Base-by-base conservation (phyloP, 2,329 filamentous ascomycete genomes). In the Diaporthe humulicola region DNA sequence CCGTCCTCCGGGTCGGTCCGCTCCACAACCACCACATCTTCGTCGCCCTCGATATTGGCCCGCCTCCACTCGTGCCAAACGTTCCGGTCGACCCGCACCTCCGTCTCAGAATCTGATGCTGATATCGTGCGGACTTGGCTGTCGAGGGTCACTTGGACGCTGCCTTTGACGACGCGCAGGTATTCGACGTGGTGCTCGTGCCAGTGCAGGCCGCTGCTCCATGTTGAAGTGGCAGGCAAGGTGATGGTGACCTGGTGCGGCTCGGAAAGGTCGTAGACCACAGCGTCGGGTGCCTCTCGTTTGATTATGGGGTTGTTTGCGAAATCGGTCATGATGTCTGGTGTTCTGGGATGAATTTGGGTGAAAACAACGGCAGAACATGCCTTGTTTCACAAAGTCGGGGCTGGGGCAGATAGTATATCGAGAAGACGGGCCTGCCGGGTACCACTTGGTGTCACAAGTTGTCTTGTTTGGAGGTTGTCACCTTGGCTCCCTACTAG, bases 171-270 rank as follows among this genome's bases (percentile, higher is more conserved):
- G 10, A 88, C 81, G 25, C 80, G 83, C 12, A 89, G 80, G 77
- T 85, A 86, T 76, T 89, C 87, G 4, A 82, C 84, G 76, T 88
- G 87, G 2, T 77, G 78, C 71, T 85, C 83, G 76, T 89, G 88
- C 84, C 86, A 89, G 77, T 89, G 88, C 14, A 87, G 81, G 1
- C 86, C 86, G 54, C 85, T 87, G 12, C 85, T 84, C 87, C 88
- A 89, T 4, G 80, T 81, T 1, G 87, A 89, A 12, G 79, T 75
- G 0, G 76, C 70, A 0, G 87, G 87, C 0, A 89, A 81, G 1
- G 83, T 84, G 70, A 88, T 87, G 8, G 82, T 85, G 15, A 86
- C 84, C 42, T 83, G 79, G 48, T 80, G 79, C 1, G 78, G 77
- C 6, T 75, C 73, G 0, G 85, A 83, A 28, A 88, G 83, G 77